These are phyloP conservation scores for Dioscorea dumetorum DNA, from an alignment of 106 monocot genomes.

Conservation along the genomic window DNA sequence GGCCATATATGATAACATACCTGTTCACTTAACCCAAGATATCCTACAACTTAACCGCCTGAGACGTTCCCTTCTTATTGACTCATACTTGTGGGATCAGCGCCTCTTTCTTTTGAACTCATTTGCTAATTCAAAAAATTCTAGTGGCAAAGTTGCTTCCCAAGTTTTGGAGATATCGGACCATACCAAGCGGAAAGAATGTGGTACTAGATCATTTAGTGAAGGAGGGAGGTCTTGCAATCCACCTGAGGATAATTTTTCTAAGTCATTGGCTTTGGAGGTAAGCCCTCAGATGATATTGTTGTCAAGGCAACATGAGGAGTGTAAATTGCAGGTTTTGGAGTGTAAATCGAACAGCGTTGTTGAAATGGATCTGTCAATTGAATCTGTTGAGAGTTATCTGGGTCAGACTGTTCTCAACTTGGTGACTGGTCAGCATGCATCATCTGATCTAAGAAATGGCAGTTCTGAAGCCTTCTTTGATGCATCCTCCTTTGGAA, in stretches of 20 bases:
- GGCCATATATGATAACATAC: constrained; percentile 7
- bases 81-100: constrained; percentile 71
- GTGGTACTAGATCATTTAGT: constrained; percentile 10
- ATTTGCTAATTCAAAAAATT: constrained; percentile 32
- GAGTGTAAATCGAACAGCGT: constrained; percentile 28
- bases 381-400: constrained; percentile 23
- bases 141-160: constrained; percentile 20
- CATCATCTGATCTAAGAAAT: constrained; percentile 2
- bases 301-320: constrained; percentile 17
- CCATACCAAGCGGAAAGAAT: constrained; percentile 10
- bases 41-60: constrained; percentile 69
- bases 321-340: constrained; percentile 16
- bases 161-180: constrained; percentile 9
- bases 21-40: constrained; percentile 20
- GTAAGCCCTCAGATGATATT: constrained; percentile 7
- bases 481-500: constrained; percentile 7
- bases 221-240: constrained; percentile 9
- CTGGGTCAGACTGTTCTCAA: constrained; percentile 8
- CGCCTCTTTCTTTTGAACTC: constrained; percentile 50
- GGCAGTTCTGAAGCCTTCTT: constrained; percentile 1
- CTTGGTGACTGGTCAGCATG: constrained; percentile 11
- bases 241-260: constrained; percentile 7
- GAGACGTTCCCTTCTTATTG: constrained; percentile 51
- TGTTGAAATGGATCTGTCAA: constrained; percentile 23
- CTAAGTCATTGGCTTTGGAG: background rate